Percentiles rank a stretch among this genome's conserved stretches.
phyloP scores from a whole-genome alignment of 2,329 filamentous ascomycete species.

The Incumbomyces delicatus region DNA sequence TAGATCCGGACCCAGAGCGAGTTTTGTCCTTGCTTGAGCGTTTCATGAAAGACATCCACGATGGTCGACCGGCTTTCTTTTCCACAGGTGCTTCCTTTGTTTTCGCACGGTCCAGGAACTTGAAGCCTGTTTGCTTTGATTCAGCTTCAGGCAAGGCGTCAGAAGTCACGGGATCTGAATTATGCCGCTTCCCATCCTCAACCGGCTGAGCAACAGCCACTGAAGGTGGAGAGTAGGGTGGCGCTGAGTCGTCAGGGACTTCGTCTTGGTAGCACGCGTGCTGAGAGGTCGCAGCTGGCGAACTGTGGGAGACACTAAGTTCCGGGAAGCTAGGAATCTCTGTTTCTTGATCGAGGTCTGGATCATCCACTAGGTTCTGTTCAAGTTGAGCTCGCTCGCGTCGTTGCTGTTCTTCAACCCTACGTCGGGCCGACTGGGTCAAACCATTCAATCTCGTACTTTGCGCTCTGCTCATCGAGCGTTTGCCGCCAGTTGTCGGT shows the following conservation, averaged over 20 bases:
- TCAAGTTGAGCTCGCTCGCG: not conserved
- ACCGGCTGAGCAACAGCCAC: too few species aligned
- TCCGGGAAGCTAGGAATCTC: too few species aligned
- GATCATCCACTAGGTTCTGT: constrained; percentile 1
- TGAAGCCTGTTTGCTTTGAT: not conserved
- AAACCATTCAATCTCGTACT: not conserved
- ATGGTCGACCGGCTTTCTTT: not conserved
- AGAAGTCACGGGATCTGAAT: too few species aligned
- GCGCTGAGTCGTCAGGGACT: too few species aligned
- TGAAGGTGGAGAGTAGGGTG: too few species aligned
- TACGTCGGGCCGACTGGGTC: not conserved
- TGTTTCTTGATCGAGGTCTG: too few species aligned
- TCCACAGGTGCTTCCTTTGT: not conserved
- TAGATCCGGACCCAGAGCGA: too few species aligned
- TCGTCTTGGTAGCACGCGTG: too few species aligned
- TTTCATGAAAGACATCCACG: constrained; percentile 2
- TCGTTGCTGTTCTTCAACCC: not conserved
- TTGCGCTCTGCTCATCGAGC: constrained; percentile 1
- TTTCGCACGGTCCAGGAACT: not conserved
- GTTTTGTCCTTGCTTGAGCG: not conserved
- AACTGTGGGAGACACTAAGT: not conserved
- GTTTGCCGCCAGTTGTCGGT: not conserved
- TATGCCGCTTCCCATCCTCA: too few species aligned
- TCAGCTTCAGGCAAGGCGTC: not conserved
- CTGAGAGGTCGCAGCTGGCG: too few species aligned